A percentile compares a stretch with the other conserved stretches of the same genome.
Conservation (phyloP, 2,329 filamentous ascomycete genomes). For the Xylaria arbuscula region DNA sequence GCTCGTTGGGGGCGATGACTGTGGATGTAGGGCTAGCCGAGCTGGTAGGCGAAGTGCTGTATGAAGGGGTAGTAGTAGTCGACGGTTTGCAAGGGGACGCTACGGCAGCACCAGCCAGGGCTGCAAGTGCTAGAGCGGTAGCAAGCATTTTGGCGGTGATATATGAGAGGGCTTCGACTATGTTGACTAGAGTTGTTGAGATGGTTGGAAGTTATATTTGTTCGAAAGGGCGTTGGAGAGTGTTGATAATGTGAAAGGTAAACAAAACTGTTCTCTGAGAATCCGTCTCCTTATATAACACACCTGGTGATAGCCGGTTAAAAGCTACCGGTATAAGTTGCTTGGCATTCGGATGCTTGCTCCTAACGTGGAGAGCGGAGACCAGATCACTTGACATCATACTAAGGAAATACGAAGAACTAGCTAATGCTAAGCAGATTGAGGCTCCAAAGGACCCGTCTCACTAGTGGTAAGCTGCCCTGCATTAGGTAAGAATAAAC, state of each 20-base stretch:
- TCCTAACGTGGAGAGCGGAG: background rate
- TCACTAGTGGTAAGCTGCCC: conserved; percentile 7
- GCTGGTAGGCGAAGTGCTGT: conserved; percentile 38
- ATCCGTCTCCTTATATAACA: conserved; percentile 12
- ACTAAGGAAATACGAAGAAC: conserved; percentile 19
- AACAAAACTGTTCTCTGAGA: background rate
- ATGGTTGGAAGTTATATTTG: background rate
- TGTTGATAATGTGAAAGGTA: conserved; percentile 4
- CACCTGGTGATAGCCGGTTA: background rate
- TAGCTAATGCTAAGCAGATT: conserved; percentile 10
- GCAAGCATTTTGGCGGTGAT: conserved; percentile 43
- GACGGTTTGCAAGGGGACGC: conserved; percentile 19
- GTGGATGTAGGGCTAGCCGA: conserved; percentile 37
- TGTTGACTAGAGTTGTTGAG: background rate
- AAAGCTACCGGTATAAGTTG: background rate
- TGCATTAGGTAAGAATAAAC: background rate
- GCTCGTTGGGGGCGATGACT: conserved; percentile 45
- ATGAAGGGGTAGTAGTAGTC: conserved; percentile 7
- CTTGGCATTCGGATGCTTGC: background rate
- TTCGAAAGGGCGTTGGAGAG: background rate
- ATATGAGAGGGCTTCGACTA: too few relatives aligned
- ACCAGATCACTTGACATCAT: conserved; percentile 20
- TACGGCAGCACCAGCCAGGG: conserved; percentile 51
- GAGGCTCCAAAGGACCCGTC: conserved; percentile 16
- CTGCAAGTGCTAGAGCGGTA: conserved; percentile 66